Evolutionary conservation across 2,329 filamentous ascomycete species (phyloP).

Genomic region (Penicillium digitatum): DNA sequence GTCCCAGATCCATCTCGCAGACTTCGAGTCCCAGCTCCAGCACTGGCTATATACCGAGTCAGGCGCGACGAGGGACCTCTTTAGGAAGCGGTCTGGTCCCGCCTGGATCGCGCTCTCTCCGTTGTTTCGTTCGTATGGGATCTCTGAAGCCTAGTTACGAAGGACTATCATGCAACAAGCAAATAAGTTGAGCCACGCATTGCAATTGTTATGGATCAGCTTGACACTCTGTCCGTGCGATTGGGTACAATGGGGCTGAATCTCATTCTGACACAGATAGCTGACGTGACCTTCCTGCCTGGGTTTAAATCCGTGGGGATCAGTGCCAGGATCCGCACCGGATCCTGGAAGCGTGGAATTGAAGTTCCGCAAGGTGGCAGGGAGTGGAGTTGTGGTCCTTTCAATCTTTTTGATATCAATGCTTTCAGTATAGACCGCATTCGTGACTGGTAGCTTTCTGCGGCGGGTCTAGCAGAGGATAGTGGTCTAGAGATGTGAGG

Average conservation of each 20-base stretch:
- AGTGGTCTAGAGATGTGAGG: slow-evolving; percentile 36
- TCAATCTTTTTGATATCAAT: slow-evolving; percentile 42
- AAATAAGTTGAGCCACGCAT: slow-evolving; percentile 31
- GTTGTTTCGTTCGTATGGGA: slow-evolving; percentile 41
- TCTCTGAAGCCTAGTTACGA: slow-evolving; percentile 34
- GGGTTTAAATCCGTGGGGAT: slow-evolving; percentile 27
- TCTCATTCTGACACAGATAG: slow-evolving; percentile 37
- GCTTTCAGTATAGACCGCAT: slow-evolving; percentile 39
- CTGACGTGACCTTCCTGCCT: slow-evolving; percentile 42
- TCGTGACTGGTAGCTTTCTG: slow-evolving; percentile 37
- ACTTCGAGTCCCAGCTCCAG: slow-evolving; percentile 37
- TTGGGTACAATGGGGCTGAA: slow-evolving; percentile 31
- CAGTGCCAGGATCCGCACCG: slow-evolving; percentile 35
- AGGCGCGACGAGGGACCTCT: slow-evolving; percentile 19
- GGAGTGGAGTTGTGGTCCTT: slow-evolving; percentile 32
- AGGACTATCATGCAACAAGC: slow-evolving; percentile 25
- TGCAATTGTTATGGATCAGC: slow-evolving; percentile 32
- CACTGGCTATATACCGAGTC: slow-evolving; percentile 36
- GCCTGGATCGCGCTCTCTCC: slow-evolving; percentile 34
- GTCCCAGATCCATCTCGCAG: slow-evolving; percentile 29
- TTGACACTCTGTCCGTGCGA: slow-evolving; percentile 29
- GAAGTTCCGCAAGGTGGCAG: slow-evolving; percentile 28
- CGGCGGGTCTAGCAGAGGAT: slow-evolving; percentile 34
- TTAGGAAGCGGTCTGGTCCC: slow-evolving; percentile 21
- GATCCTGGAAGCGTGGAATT: slow-evolving; percentile 37